Percentiles rank a stretch among this genome's conserved stretches.
These are phyloP conservation scores for Globisporangium recalcitrans DNA, from an alignment of 352 stramenopile genomes.

Conservation along the genomic window DNA sequence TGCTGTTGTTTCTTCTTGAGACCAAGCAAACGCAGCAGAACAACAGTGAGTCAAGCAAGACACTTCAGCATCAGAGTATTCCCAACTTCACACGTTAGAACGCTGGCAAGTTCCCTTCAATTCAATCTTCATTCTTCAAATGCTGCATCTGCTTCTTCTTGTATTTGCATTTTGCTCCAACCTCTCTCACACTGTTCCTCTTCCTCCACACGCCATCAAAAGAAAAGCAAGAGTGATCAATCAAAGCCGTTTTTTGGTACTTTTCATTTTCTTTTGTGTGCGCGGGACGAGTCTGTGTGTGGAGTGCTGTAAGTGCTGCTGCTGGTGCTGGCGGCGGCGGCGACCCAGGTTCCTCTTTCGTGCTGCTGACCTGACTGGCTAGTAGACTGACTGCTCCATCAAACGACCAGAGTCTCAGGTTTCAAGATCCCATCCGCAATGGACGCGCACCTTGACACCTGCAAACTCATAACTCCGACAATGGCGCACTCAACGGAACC, in stretches of 20 bases:
- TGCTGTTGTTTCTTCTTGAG: not conserved
- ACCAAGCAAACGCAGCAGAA: not conserved
- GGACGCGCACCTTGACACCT: not conserved
- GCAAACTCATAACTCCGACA: not conserved
- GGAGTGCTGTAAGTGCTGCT: not conserved
- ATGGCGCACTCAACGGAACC: not conserved
- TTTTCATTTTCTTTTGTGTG: conserved; percentile 10
- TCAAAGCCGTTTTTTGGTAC: conserved; percentile 6
- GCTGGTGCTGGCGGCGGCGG: not conserved
- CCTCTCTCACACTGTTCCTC: not conserved
- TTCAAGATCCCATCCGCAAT: not conserved
- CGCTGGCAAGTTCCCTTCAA: not conserved
- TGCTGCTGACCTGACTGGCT: not conserved
- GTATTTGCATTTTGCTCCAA: not conserved
- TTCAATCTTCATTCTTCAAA: not conserved
- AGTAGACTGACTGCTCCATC: conserved; percentile 1
- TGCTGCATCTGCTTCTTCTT: not conserved
- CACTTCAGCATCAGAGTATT: not conserved
- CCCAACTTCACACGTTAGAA: not conserved
- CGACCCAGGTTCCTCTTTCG: not conserved
- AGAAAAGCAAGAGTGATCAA: not conserved
- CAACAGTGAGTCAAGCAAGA: not conserved
- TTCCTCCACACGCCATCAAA: not conserved
- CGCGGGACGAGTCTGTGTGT: conserved; percentile 1
- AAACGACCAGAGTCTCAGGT: not conserved